phyloP scores from a whole-genome alignment of 1,284 basidiomycete species.

The Wolfiporia cocos region DNA sequence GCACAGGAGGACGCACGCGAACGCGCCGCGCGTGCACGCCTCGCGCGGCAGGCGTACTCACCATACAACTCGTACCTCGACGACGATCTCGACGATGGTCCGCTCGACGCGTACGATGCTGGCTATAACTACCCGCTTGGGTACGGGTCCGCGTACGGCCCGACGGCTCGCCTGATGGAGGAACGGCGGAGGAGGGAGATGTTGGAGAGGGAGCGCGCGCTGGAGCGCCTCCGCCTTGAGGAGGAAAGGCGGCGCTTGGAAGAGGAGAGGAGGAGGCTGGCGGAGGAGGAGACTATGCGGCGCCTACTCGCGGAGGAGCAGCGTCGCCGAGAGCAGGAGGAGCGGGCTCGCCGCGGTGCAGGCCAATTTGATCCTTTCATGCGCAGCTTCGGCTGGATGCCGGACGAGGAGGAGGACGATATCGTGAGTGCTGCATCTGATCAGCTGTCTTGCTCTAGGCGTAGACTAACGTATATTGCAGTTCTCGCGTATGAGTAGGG shows the following conservation, averaged over 20 bases:
- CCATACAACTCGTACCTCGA: conserved; percentile 21
- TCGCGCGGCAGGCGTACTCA: conserved; percentile 19
- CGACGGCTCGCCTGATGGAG: conserved; percentile 12
- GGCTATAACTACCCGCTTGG: conserved; percentile 11
- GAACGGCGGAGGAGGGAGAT: conserved; percentile 6
- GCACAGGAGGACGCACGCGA: conserved; percentile 26
- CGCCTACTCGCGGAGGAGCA: conserved; percentile 17
- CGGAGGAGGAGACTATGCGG: conserved; percentile 18
- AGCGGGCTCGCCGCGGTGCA: conserved; percentile 6
- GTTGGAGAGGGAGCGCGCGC: conserved; percentile 13
- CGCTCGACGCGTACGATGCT: conserved; percentile 9
- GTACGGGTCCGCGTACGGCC: not conserved
- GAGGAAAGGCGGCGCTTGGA: conserved; percentile 17
- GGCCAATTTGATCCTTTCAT: conserved; percentile 4
- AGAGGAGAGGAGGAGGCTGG: conserved; percentile 16
- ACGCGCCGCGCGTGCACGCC: conserved; percentile 25
- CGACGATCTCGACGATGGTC: conserved; percentile 12
- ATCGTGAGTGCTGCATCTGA: not conserved
- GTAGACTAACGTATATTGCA: not conserved
- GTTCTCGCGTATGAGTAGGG: not conserved
- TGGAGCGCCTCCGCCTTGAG: conserved; percentile 15
- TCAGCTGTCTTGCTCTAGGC: not conserved
- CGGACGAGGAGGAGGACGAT: conserved; percentile 1
- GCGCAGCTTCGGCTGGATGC: not conserved
- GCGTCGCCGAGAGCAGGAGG: conserved; percentile 17